Base-by-base conservation (phyloP, 1,139 yeast species). In the Scheffersomyces titani region DNA sequence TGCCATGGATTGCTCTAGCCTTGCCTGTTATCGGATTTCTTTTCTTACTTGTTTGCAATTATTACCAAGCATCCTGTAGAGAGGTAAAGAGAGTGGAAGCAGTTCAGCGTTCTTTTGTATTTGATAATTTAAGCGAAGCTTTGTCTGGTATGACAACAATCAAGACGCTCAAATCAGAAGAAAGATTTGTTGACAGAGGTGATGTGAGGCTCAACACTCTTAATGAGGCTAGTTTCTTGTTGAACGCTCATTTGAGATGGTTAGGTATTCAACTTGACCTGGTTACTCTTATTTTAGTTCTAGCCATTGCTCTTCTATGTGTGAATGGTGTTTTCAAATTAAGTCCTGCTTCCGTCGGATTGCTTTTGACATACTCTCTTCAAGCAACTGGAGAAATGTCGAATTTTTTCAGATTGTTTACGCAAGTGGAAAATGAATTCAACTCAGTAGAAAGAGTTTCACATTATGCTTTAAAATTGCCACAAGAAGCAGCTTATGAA, bases 41-140 rank as follows among this genome's bases (percentile, higher is more conserved):
- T 18, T 78, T 78, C 57, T 63, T 74, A 22, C 59, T 69, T n/a
- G 63, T 77, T 49, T 74, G 83, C 44, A 73, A 74, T 54, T 81
- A 71, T 59, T 85, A 84, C 63, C 89, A 89, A 65, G 84, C 92
- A 19, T 86, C 92, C 11, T 70, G 76, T 3, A 81, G 94, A 67
- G 97, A 90, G 68, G 75, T 90, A 59, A 90, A 91, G 69, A 83
- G 97, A 63, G 71, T 90, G 62, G 96, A 91, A 67, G 90, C 96
- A 2, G 71, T 81, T 40, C 83, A 87, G 65, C 78, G 96, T 64
- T 89, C 96, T 0, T 80, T 81, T 57, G 91, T 90, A 57, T 90
- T 87, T 72, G 82, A 89, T 57, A 88, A 88, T 62, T 87, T 89
- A 67, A 85, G 86, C 61, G 97, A 91, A 69, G 77, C 88, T 1